A percentile compares a stretch with the other conserved stretches of the same genome.
These are phyloP conservation scores for Penicillium sp. DNA, from an alignment of 2,329 filamentous ascomycete genomes.

Conservation along the genomic window DNA sequence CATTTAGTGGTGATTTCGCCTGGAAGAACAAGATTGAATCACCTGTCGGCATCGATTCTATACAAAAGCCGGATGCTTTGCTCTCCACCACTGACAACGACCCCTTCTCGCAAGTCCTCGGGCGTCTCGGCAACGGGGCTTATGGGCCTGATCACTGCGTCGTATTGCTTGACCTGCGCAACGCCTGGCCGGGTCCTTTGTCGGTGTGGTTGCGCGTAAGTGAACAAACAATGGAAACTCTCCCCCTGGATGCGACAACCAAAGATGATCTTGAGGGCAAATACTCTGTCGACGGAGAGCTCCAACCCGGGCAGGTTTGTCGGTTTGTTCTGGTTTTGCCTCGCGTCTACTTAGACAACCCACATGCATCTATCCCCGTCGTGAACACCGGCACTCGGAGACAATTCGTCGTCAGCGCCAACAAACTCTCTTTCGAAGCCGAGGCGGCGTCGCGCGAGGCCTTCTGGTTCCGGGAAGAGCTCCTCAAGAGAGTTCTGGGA, in stretches of 20 bases:
- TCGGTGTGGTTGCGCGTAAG: slow-evolving; percentile 60
- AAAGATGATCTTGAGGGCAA: slow-evolving; percentile 26
- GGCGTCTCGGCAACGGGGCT: slow-evolving; percentile 42
- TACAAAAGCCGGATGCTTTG: slow-evolving; percentile 10
- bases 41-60: slow-evolving; percentile 1
- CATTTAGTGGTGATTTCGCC: slow-evolving; percentile 68
- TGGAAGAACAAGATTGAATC: slow-evolving; percentile 52
- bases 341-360: slow-evolving; percentile 72
- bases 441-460: slow-evolving; percentile 77
- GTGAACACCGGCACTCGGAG: slow-evolving; percentile 78
- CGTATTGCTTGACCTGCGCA: slow-evolving; percentile 78
- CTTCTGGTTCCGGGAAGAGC: slow-evolving; percentile 86
- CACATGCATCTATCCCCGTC: slow-evolving; percentile 74
- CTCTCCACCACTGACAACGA: slow-evolving; percentile 33
- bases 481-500: slow-evolving; percentile 69
- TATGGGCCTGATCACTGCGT: slow-evolving; percentile 68
- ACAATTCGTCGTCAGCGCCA: slow-evolving; percentile 87
- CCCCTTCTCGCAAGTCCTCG: slow-evolving; percentile 49
- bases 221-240: slow-evolving; percentile 24
- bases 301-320: slow-evolving; percentile 63
- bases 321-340: slow-evolving; percentile 75
- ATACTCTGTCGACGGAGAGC: slow-evolving; percentile 44
- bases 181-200: slow-evolving; percentile 83
- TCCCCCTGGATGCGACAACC: slow-evolving; percentile 6
- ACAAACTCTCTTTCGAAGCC: slow-evolving; percentile 73